Evolutionary conservation across 192 early-diverging fungal genomes (phyloP).

Genomic region (Coemansia sp.): DNA sequence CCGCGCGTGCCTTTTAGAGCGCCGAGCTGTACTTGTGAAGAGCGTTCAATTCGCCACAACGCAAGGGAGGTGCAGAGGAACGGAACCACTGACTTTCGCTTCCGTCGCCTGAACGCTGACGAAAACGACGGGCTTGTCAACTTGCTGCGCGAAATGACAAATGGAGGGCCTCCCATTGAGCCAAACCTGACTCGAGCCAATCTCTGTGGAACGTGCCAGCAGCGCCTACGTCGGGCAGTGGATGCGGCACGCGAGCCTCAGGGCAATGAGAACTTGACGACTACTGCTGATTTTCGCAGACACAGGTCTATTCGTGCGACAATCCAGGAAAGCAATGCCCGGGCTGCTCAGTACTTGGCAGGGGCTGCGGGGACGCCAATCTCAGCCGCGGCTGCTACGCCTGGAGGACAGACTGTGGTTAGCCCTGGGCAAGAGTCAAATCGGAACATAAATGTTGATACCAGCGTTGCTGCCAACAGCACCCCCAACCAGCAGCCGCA

Average conservation of each 20-base stretch:
- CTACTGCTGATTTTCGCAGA: constrained; percentile 41
- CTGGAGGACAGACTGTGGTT: no score
- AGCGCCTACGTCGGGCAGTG: constrained; percentile 40
- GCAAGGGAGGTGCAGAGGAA: constrained; percentile 25
- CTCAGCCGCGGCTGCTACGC: not conserved
- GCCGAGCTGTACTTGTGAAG: constrained; percentile 16
- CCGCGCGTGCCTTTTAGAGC: constrained; percentile 26
- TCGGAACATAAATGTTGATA: not conserved
- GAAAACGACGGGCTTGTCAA: constrained; percentile 16
- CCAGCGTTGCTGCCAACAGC: not conserved
- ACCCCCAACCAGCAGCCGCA: constrained; percentile 2
- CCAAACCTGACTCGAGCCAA: constrained; percentile 34
- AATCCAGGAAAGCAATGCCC: constrained; percentile 16
- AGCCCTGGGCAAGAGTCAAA: not conserved
- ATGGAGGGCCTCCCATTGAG: constrained; percentile 20
- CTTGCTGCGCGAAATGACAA: constrained; percentile 19
- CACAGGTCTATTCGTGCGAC: constrained; percentile 41
- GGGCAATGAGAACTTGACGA: not conserved
- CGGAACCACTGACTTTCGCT: constrained; percentile 45
- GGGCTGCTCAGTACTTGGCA: constrained; percentile 9
- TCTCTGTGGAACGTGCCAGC: constrained; percentile 52
- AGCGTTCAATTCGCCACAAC: constrained; percentile 23
- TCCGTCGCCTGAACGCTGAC: constrained; percentile 17
- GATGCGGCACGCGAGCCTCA: constrained; percentile 20
- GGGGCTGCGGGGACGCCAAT: not conserved